Evolutionary conservation across 768 basidiomycete species (phyloP).

Genomic region (Dendrothele bispora): DNA sequence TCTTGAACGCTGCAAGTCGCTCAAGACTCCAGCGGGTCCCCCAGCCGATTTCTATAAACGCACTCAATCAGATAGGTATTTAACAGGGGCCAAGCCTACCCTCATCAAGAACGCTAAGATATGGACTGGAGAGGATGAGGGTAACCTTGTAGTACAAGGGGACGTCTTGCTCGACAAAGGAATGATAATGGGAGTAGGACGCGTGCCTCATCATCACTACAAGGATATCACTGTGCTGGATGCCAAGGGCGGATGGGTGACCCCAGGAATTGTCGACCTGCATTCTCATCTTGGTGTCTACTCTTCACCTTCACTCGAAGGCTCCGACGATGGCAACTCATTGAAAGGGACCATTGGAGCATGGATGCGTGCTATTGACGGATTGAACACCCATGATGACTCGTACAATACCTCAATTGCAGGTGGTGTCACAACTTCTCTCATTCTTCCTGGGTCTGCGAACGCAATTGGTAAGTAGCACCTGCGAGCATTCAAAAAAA

Average conservation of each 20-base stretch:
- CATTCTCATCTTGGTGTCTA: conserved; percentile 56
- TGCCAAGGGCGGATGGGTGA: conserved; percentile 54
- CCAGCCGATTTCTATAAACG: conserved; percentile 17
- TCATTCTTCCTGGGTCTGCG: conserved; percentile 73
- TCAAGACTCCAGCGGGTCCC: conserved; percentile 44
- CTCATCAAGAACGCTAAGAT: conserved; percentile 57
- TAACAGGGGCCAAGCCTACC: conserved; percentile 40
- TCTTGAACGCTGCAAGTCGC: conserved; percentile 55
- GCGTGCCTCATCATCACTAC: conserved; percentile 18
- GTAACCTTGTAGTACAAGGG: conserved; percentile 42
- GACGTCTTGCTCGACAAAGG: conserved; percentile 50
- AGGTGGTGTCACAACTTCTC: conserved; percentile 78
- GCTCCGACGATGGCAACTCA: conserved; percentile 56
- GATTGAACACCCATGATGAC: conserved; percentile 74
- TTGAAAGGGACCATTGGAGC: conserved; percentile 39
- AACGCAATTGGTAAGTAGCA: conserved; percentile 50
- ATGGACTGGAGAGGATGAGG: conserved; percentile 57
- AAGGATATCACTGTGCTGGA: conserved; percentile 39
- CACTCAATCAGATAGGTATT: conserved; percentile 42
- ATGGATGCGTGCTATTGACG: conserved; percentile 72
- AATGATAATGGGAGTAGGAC: conserved; percentile 39
- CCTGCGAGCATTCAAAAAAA: neutral
- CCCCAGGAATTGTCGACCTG: conserved; percentile 46
- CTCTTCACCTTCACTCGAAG: conserved; percentile 33
- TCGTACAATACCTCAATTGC: conserved; percentile 63